Percentiles rank a stretch among this genome's conserved stretches.
phyloP scores from a whole-genome alignment of 2,329 filamentous ascomycete genomes.

The Aspergillus piperis region DNA sequence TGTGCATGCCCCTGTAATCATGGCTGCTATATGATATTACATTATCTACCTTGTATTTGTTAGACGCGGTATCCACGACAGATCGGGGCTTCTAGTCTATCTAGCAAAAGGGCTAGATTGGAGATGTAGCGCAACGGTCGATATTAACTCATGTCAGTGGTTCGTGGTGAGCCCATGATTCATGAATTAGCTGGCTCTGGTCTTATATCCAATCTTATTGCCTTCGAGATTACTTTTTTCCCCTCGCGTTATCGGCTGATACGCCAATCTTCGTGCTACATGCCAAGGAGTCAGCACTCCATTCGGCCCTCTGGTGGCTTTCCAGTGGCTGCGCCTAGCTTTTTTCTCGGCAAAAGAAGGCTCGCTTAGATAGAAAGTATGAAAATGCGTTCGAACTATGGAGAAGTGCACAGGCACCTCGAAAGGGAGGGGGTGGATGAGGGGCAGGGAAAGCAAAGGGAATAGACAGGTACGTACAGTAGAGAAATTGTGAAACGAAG shows the following conservation, averaged over 20 bases:
- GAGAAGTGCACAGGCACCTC: background rate
- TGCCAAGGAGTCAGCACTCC: background rate
- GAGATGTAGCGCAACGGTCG: background rate
- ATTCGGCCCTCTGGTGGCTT: background rate
- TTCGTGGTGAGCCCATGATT: background rate
- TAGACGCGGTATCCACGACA: background rate
- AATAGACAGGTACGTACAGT: no score
- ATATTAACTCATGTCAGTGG: background rate
- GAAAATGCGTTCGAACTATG: background rate
- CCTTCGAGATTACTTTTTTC: background rate
- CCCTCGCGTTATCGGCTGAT: background rate
- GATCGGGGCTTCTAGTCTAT: background rate
- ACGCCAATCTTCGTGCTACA: background rate
- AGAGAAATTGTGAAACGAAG: no score
- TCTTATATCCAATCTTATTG: background rate
- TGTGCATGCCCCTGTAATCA: background rate
- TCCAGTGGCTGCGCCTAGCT: background rate
- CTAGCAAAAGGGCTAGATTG: background rate
- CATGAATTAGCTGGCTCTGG: background rate
- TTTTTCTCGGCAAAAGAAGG: background rate
- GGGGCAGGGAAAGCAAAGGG: no score
- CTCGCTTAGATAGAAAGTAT: background rate
- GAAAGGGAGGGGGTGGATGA: background rate
- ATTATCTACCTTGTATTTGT: background rate
- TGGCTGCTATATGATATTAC: background rate